A percentile compares a stretch with the other conserved stretches of the same genome.
Conservation (phyloP, 768 basidiomycete species). For the Mrakia blollopis region DNA sequence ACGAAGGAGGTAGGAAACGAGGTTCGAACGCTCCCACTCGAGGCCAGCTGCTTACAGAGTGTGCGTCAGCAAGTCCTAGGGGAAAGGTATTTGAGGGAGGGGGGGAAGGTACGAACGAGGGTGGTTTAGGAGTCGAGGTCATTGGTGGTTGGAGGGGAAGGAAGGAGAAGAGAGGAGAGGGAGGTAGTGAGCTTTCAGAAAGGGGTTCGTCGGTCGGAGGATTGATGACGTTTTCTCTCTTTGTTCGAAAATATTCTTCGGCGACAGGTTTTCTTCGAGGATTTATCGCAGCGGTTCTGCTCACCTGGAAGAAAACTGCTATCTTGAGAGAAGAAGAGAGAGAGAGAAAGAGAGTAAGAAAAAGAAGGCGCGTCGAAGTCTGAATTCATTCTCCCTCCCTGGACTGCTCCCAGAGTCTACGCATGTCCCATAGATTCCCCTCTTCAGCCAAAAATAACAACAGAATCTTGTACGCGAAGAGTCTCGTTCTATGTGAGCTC, state of each 20-base stretch:
- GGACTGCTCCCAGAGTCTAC: no score
- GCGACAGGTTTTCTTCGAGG: no score
- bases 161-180: not conserved
- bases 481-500: no score
- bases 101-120: not conserved
- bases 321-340: no score
- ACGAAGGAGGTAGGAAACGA: not conserved
- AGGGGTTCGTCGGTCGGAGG: not conserved
- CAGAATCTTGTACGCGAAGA: no score
- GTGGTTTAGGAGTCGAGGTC: not conserved
- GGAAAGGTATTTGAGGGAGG: not conserved
- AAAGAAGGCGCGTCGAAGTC: not conserved
- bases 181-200: not conserved
- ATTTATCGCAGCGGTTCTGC: no score
- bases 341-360: not conserved
- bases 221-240: not conserved
- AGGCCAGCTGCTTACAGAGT: not conserved
- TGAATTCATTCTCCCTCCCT: no score
- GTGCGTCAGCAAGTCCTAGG: not conserved
- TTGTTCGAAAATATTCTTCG: not conserved
- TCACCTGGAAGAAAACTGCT: no score
- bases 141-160: not conserved
- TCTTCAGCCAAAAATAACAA: no score
- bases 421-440: no score
- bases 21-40: conserved; percentile 1